These are phyloP conservation scores for Kodamaea anthophila DNA, from an alignment of 1,139 yeast genomes.

Conservation along the genomic window DNA sequence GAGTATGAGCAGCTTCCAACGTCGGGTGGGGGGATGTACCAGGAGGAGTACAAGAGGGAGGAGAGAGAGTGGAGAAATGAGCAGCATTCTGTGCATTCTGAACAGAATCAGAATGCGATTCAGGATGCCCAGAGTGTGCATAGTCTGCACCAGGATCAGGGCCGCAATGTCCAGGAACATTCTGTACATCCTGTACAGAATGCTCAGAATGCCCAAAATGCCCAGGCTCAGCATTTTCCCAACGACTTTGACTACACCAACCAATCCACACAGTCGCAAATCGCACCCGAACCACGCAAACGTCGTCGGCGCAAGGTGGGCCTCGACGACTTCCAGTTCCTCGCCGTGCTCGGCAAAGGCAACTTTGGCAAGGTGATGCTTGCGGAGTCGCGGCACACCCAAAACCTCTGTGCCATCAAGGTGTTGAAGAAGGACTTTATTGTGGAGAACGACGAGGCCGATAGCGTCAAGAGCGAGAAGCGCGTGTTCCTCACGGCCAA, in stretches of 20 bases:
- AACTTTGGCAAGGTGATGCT: slow-evolving; percentile 97
- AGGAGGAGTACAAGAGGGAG: slow-evolving; percentile 27
- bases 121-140: neutral
- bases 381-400: slow-evolving; percentile 82
- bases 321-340: slow-evolving; percentile 85
- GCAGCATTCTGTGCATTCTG: no score
- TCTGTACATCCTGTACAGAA: slow-evolving; percentile 2
- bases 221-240: slow-evolving; percentile 13
- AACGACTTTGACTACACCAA: slow-evolving; percentile 32
- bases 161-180: slow-evolving; percentile 1
- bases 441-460: slow-evolving; percentile 92
- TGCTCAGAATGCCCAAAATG: slow-evolving; percentile 1
- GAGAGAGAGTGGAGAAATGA: no score
- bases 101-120: neutral
- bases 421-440: slow-evolving; percentile 93
- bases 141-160: neutral
- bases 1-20: slow-evolving; percentile 34
- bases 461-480: slow-evolving; percentile 89
- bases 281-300: slow-evolving; percentile 14
- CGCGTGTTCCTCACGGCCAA: slow-evolving; percentile 89
- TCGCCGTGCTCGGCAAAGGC: slow-evolving; percentile 95
- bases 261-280: slow-evolving; percentile 13
- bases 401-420: slow-evolving; percentile 83
- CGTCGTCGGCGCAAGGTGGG: slow-evolving; percentile 68
- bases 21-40: slow-evolving; percentile 25